phyloP scores from a whole-genome alignment of 164 flowering plant genomes.

The Magnolia officinalis region DNA sequence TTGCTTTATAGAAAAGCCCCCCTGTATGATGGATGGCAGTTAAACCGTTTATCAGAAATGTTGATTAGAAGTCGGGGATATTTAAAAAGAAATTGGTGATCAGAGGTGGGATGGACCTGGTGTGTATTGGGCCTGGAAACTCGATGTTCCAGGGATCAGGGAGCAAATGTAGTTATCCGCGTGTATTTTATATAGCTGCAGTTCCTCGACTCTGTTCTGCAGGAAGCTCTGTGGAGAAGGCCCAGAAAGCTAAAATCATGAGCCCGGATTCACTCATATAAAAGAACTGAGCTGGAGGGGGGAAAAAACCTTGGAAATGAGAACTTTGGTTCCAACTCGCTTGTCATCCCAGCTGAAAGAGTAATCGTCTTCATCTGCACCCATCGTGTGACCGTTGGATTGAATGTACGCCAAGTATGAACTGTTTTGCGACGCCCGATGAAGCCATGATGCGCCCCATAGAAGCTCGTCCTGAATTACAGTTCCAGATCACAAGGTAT shows the following conservation, averaged over 20 bases:
- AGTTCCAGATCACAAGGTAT: background rate
- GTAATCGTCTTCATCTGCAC: conserved; percentile 76
- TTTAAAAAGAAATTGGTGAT: background rate
- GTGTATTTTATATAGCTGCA: conserved; percentile 68
- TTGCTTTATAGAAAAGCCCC: conserved; percentile 75
- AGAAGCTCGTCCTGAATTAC: conserved; percentile 79
- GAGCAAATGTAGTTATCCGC: conserved; percentile 92
- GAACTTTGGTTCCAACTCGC: conserved; percentile 74
- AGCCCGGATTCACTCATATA: background rate
- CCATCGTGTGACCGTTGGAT: conserved; percentile 73
- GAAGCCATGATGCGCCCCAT: conserved; percentile 99
- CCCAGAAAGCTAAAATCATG: background rate
- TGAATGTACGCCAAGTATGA: conserved; percentile 69
- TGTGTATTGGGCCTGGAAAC: conserved; percentile 78
- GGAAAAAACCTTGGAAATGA: conserved; percentile 65
- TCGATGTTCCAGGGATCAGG: conserved; percentile 66
- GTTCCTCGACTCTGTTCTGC: conserved; percentile 43
- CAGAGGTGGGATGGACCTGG: conserved; percentile 45
- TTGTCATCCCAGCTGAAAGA: conserved; percentile 98
- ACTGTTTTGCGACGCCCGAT: conserved; percentile 54
- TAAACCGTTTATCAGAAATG: background rate
- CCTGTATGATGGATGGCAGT: conserved; percentile 36
- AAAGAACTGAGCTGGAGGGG: background rate
- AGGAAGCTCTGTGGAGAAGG: conserved; percentile 47
- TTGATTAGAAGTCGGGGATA: background rate